phyloP scores from a whole-genome alignment of 768 basidiomycete species.

The Dendrothele bispora region DNA sequence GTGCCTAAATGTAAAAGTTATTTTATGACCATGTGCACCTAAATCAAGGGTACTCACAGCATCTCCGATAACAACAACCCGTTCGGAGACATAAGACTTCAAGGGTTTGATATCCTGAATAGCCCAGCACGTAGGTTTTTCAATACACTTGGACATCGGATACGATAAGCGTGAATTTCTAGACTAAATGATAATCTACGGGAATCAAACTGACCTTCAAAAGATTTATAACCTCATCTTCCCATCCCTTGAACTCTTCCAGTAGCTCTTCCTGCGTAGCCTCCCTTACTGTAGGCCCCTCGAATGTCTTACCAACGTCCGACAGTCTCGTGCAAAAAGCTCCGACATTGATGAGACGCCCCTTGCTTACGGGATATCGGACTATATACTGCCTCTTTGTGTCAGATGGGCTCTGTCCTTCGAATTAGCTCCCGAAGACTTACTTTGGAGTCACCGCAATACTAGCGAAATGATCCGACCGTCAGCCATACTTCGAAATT shows the following conservation, averaged over 20 bases:
- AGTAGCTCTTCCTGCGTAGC: slow-evolving; percentile 38
- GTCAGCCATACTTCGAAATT: slow-evolving; percentile 7
- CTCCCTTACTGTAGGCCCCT: slow-evolving; percentile 30
- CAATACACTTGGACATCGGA: slow-evolving; percentile 25
- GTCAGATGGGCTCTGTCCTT: neutral
- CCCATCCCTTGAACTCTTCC: slow-evolving; percentile 40
- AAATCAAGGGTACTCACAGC: too few species aligned
- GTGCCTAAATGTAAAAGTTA: slow-evolving; percentile 18
- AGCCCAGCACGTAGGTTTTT: slow-evolving; percentile 30
- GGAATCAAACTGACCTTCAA: slow-evolving; percentile 34
- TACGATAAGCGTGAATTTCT: neutral
- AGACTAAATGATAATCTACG: neutral
- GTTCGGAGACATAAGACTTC: slow-evolving; percentile 26
- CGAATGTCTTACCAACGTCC: slow-evolving; percentile 31
- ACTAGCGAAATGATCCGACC: slow-evolving; percentile 12
- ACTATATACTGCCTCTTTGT: slow-evolving; percentile 41
- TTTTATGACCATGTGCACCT: too few species aligned
- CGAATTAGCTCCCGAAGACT: neutral
- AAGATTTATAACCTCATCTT: slow-evolving; percentile 43
- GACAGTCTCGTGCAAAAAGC: slow-evolving; percentile 36
- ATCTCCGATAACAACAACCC: slow-evolving; percentile 36
- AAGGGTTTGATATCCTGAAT: slow-evolving; percentile 29
- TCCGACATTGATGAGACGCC: slow-evolving; percentile 49
- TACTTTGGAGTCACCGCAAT: slow-evolving; percentile 20
- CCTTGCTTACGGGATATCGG: slow-evolving; percentile 50